These are phyloP conservation scores for Serendipita sp. DNA, from an alignment of 768 basidiomycete genomes.

Conservation along the genomic window DNA sequence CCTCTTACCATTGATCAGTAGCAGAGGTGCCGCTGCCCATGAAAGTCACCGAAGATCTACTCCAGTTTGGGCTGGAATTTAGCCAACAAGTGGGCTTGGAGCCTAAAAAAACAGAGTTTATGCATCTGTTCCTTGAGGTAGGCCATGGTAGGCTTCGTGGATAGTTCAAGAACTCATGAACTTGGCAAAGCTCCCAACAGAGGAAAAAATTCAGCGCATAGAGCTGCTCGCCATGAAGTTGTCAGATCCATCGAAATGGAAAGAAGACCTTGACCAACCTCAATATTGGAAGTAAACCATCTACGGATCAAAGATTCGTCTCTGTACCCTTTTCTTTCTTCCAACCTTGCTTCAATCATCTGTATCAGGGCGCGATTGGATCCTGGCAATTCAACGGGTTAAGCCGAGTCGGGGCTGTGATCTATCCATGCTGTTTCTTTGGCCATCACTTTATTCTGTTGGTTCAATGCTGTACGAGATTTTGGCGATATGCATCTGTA, in stretches of 20 bases:
- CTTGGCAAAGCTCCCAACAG: neutral
- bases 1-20: too few relatives aligned
- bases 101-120: neutral
- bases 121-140: conserved; percentile 2
- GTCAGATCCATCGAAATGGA: neutral
- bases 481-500: neutral
- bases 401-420: too few relatives aligned
- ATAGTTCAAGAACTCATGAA: neutral
- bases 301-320: too few relatives aligned
- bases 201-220: conserved; percentile 2
- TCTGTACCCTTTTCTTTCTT: too few relatives aligned
- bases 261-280: neutral
- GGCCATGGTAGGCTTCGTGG: neutral
- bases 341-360: too few relatives aligned
- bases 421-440: too few relatives aligned
- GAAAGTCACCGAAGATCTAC: neutral
- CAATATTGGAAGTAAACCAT: neutral
- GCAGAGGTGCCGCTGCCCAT: neutral
- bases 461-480: neutral
- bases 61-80: neutral
- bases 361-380: too few relatives aligned
- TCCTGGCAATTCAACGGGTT: too few relatives aligned
- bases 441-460: too few relatives aligned
- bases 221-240: neutral
- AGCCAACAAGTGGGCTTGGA: neutral